Percentiles rank a stretch among this genome's conserved stretches.
Evolutionary conservation across 2,329 filamentous ascomycete genomes (phyloP).

Genomic region (Clarireedia homoeocarpa): DNA sequence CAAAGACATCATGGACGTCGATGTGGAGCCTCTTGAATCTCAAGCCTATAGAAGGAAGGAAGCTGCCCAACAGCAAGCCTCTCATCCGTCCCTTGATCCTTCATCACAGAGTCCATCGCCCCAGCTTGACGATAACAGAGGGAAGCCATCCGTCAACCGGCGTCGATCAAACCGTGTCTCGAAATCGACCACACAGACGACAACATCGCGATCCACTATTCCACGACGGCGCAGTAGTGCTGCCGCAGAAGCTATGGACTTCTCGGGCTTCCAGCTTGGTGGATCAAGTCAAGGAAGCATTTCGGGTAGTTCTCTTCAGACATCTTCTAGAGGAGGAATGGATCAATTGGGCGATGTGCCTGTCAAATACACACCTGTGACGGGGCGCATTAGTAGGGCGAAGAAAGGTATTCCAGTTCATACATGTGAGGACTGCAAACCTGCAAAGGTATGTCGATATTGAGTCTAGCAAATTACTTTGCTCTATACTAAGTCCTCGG

Average conservation of each 20-base stretch:
- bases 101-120: constrained; percentile 19
- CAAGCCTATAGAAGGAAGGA: constrained; percentile 29
- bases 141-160: constrained; percentile 18
- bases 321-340: constrained; percentile 18
- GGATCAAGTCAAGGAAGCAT: constrained; percentile 19
- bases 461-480: not conserved
- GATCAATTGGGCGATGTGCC: constrained; percentile 22
- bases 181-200: constrained; percentile 13
- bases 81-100: constrained; percentile 17
- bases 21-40: constrained; percentile 30
- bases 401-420: constrained; percentile 31
- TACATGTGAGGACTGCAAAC: constrained; percentile 27
- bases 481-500: constrained; percentile 12
- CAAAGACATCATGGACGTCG: constrained; percentile 32
- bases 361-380: constrained; percentile 31
- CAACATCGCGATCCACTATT: constrained; percentile 14
- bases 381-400: constrained; percentile 28
- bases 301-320: constrained; percentile 21
- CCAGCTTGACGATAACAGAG: constrained; percentile 18
- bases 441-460: constrained; percentile 22
- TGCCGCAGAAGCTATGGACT: constrained; percentile 23
- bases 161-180: constrained; percentile 25
- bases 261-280: constrained; percentile 16
- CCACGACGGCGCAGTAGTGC: constrained; percentile 22
- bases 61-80: constrained; percentile 25